Evolutionary conservation across 179 eudicot genomes (phyloP).

Genomic region (Silene coronaria): DNA sequence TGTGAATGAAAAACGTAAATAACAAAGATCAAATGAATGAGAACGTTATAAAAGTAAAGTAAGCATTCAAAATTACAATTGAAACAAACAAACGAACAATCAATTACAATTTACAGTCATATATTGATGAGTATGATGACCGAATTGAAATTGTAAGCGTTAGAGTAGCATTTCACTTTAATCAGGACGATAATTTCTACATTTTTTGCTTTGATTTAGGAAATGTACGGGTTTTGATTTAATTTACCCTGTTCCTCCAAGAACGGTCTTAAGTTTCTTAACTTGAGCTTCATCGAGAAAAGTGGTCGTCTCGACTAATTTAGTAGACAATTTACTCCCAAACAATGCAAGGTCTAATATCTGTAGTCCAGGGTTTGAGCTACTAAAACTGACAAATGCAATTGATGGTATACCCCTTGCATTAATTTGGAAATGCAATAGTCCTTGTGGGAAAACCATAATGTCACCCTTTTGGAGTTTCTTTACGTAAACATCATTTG

Average conservation of each 20-base stretch:
- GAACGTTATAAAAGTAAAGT: background rate
- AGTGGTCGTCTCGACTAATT: constrained; percentile 15
- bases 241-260: constrained; percentile 22
- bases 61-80: background rate
- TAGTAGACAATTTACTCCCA: constrained; percentile 21
- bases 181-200: background rate
- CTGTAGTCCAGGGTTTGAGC: constrained; percentile 31
- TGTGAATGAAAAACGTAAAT: too few relatives aligned
- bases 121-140: background rate
- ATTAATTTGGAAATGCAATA: constrained; percentile 30
- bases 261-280: constrained; percentile 21
- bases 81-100: background rate
- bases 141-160: background rate
- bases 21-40: background rate
- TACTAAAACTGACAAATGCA: constrained; percentile 30
- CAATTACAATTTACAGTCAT: background rate
- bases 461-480: constrained; percentile 24
- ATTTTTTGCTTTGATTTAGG: background rate
- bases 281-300: constrained; percentile 28
- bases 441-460: constrained; percentile 31
- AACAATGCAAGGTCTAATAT: constrained; percentile 31
- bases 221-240: background rate
- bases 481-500: constrained; percentile 20
- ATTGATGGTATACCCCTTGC: constrained; percentile 25
- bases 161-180: background rate